These are phyloP conservation scores for Trichophyton rubrum DNA, from an alignment of 2,329 filamentous ascomycete species.

Conservation along the genomic window DNA sequence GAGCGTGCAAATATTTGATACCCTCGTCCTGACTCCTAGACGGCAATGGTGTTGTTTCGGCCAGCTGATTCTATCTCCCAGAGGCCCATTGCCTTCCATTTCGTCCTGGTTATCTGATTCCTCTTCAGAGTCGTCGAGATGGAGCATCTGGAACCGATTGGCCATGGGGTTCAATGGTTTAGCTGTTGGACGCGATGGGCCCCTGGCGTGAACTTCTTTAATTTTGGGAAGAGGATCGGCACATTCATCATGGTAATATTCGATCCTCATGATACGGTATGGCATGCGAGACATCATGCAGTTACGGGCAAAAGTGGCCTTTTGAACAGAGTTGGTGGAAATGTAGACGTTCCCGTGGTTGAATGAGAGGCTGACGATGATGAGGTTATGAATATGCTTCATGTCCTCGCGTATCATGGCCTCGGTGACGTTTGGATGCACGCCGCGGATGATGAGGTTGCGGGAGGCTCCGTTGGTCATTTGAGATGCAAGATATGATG, in stretches of 20 bases:
- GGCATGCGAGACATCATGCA: slow-evolving; percentile 59
- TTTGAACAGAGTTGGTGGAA: slow-evolving; percentile 63
- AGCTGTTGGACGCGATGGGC: slow-evolving; percentile 25
- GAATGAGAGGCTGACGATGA: slow-evolving; percentile 55
- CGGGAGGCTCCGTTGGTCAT: slow-evolving; percentile 55
- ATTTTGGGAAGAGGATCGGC: slow-evolving; percentile 41
- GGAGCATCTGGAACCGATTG: slow-evolving; percentile 53
- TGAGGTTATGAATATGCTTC: slow-evolving; percentile 69
- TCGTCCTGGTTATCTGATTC: slow-evolving; percentile 21
- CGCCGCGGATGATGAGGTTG: slow-evolving; percentile 57
- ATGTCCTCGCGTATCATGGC: slow-evolving; percentile 56
- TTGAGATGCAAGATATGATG: slow-evolving; percentile 51
- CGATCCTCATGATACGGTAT: slow-evolving; percentile 60
- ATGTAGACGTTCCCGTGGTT: slow-evolving; percentile 50
- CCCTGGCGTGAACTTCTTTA: slow-evolving; percentile 21
- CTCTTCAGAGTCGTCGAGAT: slow-evolving; percentile 37
- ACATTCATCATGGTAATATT: slow-evolving; percentile 63
- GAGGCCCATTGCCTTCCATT: slow-evolving; percentile 11
- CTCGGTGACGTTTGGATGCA: slow-evolving; percentile 48
- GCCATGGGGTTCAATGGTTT: slow-evolving; percentile 30
- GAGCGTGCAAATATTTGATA: neutral
- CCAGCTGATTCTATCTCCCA: slow-evolving; percentile 14
- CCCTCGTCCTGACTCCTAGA: slow-evolving; percentile 3
- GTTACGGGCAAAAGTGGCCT: slow-evolving; percentile 60
- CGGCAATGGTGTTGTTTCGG: slow-evolving; percentile 11